A percentile compares a stretch with the other conserved stretches of the same genome.
Conservation (phyloP, 768 basidiomycete species). For the Pleurotus salmoneostramineus region DNA sequence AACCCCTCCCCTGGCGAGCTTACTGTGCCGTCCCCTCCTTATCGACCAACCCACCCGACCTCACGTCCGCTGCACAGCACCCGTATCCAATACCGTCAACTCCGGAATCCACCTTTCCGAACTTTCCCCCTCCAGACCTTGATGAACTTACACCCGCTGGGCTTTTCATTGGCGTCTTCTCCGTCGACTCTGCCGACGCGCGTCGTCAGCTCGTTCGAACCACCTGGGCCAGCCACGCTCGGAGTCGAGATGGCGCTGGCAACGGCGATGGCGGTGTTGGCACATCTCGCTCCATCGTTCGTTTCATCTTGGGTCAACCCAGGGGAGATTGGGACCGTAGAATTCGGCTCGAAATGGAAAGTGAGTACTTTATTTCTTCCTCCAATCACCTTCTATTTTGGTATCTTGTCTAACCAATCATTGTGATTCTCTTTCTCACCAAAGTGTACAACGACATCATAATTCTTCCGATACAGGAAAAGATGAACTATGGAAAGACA, state of each 20-base stretch:
- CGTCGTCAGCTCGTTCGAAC: constrained; percentile 83
- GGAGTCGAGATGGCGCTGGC: constrained; percentile 73
- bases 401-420: no score
- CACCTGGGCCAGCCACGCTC: constrained; percentile 83
- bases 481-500: constrained; percentile 96
- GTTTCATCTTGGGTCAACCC: constrained; percentile 88
- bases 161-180: constrained; percentile 87
- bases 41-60: constrained; percentile 38
- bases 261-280: constrained; percentile 65
- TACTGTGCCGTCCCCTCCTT: constrained; percentile 77
- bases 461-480: constrained; percentile 80
- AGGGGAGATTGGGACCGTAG: constrained; percentile 74
- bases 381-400: no score
- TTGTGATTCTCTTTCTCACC: constrained; percentile 1
- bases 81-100: constrained; percentile 34
- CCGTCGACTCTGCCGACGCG: constrained; percentile 80
- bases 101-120: constrained; percentile 23
- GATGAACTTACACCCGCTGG: constrained; percentile 80
- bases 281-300: constrained; percentile 80
- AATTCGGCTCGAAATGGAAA: constrained; percentile 86
- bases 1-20: constrained; percentile 88
- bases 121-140: constrained; percentile 73
- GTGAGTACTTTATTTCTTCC: constrained; percentile 54
- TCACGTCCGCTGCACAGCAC: constrained; percentile 31
- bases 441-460: constrained; percentile 84